Evolutionary conservation across 2,329 filamentous ascomycete genomes (phyloP).

Genomic region (Stagonosporopsis chrysanthemi): DNA sequence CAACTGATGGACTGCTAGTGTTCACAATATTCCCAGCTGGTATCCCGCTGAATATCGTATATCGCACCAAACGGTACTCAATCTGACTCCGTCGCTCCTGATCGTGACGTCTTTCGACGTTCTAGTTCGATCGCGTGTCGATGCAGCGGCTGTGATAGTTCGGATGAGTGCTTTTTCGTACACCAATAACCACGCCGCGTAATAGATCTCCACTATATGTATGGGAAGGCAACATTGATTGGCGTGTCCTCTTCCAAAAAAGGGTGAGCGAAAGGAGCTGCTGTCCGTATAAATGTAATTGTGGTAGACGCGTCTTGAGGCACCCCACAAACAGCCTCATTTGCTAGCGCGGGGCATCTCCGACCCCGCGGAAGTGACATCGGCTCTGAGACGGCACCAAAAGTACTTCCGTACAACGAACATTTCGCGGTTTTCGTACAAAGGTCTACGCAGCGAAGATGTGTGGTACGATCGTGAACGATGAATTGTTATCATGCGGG

Average conservation of each 20-base stretch:
- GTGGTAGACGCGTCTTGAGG: conserved; percentile 5
- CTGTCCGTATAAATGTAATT: conserved; percentile 11
- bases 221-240: not conserved
- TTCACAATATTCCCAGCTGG: not conserved
- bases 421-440: conserved; percentile 5
- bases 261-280: conserved; percentile 16
- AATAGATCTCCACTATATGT: not conserved
- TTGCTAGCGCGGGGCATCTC: conserved; percentile 29
- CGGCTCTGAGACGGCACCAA: conserved; percentile 9
- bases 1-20: not conserved
- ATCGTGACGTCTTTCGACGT: not conserved
- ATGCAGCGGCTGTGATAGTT: not conserved
- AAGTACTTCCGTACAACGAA: conserved; percentile 13
- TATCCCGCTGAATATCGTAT: not conserved
- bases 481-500: not conserved
- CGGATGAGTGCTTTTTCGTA: conserved; percentile 7
- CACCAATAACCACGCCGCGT: not conserved
- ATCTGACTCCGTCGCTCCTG: conserved; percentile 1
- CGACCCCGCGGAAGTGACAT: conserved; percentile 4
- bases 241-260: conserved; percentile 6
- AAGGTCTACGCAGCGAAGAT: not conserved
- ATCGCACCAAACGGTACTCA: not conserved
- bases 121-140: not conserved
- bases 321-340: conserved; percentile 29
- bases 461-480: not conserved